These are phyloP conservation scores for Beauveria sp. DNA, from an alignment of 2,329 filamentous ascomycete genomes.

Conservation along the genomic window DNA sequence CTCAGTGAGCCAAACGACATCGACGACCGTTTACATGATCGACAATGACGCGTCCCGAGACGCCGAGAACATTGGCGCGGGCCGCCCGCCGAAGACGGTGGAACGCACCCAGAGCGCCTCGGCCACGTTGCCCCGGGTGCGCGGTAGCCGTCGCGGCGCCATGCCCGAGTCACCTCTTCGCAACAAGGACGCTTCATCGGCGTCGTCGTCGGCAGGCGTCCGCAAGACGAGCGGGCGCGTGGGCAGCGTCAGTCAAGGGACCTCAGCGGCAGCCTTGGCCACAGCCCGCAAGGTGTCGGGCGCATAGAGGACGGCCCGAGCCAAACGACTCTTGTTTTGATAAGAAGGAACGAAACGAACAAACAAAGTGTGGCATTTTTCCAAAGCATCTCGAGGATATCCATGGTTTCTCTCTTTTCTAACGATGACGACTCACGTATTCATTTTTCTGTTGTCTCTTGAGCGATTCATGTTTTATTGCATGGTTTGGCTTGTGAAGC, in stretches of 20 bases:
- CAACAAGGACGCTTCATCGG: conserved; percentile 32
- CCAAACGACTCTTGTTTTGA: conserved; percentile 13
- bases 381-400: neutral
- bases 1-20: conserved; percentile 70
- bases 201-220: conserved; percentile 36
- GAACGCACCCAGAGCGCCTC: conserved; percentile 48
- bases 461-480: conserved; percentile 30
- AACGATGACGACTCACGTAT: conserved; percentile 35
- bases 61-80: conserved; percentile 59
- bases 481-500: conserved; percentile 35
- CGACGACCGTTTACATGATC: conserved; percentile 52
- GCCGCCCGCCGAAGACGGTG: conserved; percentile 52
- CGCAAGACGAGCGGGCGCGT: conserved; percentile 61
- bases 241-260: conserved; percentile 45
- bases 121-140: conserved; percentile 56
- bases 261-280: conserved; percentile 34
- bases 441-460: conserved; percentile 19
- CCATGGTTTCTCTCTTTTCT: conserved; percentile 15
- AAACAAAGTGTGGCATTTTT: conserved; percentile 14
- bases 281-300: conserved; percentile 48
- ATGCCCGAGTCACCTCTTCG: conserved; percentile 40
- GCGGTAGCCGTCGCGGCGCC: conserved; percentile 46
- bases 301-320: conserved; percentile 23
- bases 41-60: conserved; percentile 65
- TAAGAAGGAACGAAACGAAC: neutral